Conservation (phyloP, 768 basidiomycete genomes). For the Boletus bicolor region DNA sequence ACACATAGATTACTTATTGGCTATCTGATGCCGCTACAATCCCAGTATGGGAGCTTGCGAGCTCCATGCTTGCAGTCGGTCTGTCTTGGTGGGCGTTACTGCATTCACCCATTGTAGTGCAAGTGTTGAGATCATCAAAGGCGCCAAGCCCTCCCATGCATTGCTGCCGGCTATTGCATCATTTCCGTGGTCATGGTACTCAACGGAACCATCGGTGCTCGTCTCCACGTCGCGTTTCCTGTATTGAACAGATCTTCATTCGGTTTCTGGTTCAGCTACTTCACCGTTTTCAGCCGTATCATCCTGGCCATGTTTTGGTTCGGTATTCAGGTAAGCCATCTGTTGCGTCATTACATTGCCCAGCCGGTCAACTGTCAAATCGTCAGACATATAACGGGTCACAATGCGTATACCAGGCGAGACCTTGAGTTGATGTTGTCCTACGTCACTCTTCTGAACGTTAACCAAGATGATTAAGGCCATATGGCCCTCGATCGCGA, state of each 20-base stretch:
- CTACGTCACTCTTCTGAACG: background rate
- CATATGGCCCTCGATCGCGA: slow-evolving; percentile 73
- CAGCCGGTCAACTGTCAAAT: background rate
- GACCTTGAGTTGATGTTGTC: background rate
- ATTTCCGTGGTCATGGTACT: slow-evolving; percentile 74
- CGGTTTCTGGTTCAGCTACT: slow-evolving; percentile 89
- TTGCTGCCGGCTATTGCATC: slow-evolving; percentile 68
- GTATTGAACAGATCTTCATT: slow-evolving; percentile 81
- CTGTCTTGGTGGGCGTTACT: slow-evolving; percentile 55
- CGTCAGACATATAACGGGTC: slow-evolving; percentile 55
- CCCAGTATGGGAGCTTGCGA: slow-evolving; percentile 42
- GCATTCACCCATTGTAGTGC: background rate
- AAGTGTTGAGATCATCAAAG: slow-evolving; percentile 30
- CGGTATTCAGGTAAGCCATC: slow-evolving; percentile 53
- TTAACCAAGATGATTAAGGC: slow-evolving; percentile 63
- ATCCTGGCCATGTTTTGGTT: slow-evolving; percentile 85
- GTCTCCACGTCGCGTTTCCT: slow-evolving; percentile 71
- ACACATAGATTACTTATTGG: slow-evolving; percentile 23
- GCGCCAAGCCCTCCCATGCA: slow-evolving; percentile 66
- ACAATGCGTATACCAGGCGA: slow-evolving; percentile 66
- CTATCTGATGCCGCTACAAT: slow-evolving; percentile 27
- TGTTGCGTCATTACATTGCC: background rate
- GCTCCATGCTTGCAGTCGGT: slow-evolving; percentile 74
- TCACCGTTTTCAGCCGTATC: slow-evolving; percentile 75
- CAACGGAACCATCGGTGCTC: slow-evolving; percentile 79